Evolutionary conservation across 257 asterid genomes (phyloP).

Genomic region (Fraxinus quadrangulata): DNA sequence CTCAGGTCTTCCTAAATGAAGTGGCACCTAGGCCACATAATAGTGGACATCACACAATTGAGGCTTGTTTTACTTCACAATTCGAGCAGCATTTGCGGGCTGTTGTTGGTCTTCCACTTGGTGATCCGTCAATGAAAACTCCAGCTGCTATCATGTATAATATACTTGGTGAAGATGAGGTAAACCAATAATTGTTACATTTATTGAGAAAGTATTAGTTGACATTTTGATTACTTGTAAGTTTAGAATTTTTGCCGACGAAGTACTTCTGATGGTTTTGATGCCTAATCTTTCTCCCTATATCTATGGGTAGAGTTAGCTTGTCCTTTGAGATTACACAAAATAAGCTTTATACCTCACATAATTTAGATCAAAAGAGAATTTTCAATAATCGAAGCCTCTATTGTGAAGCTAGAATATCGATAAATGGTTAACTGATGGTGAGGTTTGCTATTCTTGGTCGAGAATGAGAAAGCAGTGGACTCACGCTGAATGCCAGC

Average conservation of each 20-base stretch:
- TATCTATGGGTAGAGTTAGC: neutral
- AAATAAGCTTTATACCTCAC: neutral
- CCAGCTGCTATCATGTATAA: constrained; percentile 93
- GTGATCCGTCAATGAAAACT: constrained; percentile 86
- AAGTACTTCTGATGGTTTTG: constrained; percentile 6
- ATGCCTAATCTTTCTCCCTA: neutral
- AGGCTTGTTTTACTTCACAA: constrained; percentile 88
- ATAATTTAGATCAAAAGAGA: constrained; percentile 6
- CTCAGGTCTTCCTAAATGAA: constrained; percentile 84
- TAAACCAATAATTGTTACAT: constrained; percentile 22
- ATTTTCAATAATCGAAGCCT: neutral
- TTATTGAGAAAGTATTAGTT: neutral
- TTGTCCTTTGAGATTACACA: neutral
- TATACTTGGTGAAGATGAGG: constrained; percentile 95
- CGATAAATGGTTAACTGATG: neutral
- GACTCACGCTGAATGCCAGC: neutral
- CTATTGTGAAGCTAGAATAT: constrained; percentile 4
- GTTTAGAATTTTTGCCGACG: neutral
- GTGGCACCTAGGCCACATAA: constrained; percentile 99
- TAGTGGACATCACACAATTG: constrained; percentile 96
- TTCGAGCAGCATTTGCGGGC: constrained; percentile 95
- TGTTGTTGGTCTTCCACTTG: constrained; percentile 93
- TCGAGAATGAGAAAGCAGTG: neutral
- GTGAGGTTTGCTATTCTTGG: constrained; percentile 14
- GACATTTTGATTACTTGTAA: constrained; percentile 10